These are phyloP conservation scores for Russula earlei DNA, from an alignment of 768 basidiomycete genomes.

Conservation along the genomic window DNA sequence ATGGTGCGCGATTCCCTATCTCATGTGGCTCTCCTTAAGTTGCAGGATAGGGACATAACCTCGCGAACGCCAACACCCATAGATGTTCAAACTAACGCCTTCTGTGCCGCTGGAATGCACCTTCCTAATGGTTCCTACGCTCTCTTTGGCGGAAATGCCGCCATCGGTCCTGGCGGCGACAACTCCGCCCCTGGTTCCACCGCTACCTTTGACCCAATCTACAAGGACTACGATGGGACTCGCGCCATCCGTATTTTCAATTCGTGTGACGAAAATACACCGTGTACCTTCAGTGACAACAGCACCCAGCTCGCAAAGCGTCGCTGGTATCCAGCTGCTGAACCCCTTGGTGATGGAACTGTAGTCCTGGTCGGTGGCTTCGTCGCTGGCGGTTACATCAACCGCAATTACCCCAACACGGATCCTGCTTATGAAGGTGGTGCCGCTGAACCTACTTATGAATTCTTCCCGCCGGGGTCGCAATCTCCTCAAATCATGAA, in stretches of 20 bases:
- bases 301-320: slow-evolving; percentile 54
- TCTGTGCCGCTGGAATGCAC: slow-evolving; percentile 79
- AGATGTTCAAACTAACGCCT: slow-evolving; percentile 65
- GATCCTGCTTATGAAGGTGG: slow-evolving; percentile 57
- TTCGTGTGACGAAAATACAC: slow-evolving; percentile 50
- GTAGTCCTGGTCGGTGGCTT: slow-evolving; percentile 78
- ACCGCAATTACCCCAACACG: slow-evolving; percentile 59
- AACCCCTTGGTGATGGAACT: slow-evolving; percentile 65
- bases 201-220: slow-evolving; percentile 52
- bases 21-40: neutral
- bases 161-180: slow-evolving; percentile 55
- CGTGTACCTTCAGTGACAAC: slow-evolving; percentile 67
- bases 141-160: slow-evolving; percentile 72
- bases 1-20: slow-evolving; percentile 34
- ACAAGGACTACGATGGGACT: slow-evolving; percentile 74
- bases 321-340: slow-evolving; percentile 76
- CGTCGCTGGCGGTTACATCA: slow-evolving; percentile 69
- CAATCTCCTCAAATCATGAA: slow-evolving; percentile 41
- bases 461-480: slow-evolving; percentile 66
- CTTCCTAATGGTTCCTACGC: slow-evolving; percentile 69
- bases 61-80: slow-evolving; percentile 52
- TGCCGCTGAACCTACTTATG: slow-evolving; percentile 72
- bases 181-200: slow-evolving; percentile 36
- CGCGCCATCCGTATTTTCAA: slow-evolving; percentile 74
- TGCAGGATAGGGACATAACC: slow-evolving; percentile 44